phyloP scores from a whole-genome alignment of 2,329 filamentous ascomycete species.

The Fusarium paranaense region DNA sequence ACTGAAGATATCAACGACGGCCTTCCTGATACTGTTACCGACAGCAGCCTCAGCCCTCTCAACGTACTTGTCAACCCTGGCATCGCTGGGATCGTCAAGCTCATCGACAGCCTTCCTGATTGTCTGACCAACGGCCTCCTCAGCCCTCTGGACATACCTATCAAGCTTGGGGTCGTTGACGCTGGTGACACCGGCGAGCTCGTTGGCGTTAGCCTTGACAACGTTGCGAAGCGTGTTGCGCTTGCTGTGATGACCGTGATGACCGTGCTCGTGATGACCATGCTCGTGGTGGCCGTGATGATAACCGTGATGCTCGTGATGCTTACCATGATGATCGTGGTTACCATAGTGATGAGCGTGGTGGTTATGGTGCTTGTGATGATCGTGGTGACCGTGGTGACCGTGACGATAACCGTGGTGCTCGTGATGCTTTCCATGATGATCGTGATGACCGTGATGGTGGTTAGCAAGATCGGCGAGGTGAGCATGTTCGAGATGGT shows the following conservation, averaged over 20 bases:
- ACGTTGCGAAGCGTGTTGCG: neutral
- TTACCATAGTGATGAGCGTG: neutral
- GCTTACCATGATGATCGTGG: neutral
- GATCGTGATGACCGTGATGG: neutral
- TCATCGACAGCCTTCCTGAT: conserved; percentile 14
- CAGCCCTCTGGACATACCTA: neutral
- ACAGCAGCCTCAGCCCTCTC: conserved; percentile 2
- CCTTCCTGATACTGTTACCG: conserved; percentile 13
- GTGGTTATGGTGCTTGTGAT: neutral
- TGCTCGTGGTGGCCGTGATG: neutral
- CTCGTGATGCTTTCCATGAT: neutral
- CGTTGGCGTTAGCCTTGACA: neutral
- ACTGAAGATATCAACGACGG: conserved; percentile 18
- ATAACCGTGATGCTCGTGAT: neutral
- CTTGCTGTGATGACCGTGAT: neutral
- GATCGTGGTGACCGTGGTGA: neutral
- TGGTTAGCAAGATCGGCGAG: neutral
- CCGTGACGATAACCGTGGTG: neutral
- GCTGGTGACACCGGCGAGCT: neutral
- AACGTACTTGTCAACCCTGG: neutral
- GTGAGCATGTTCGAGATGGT: neutral
- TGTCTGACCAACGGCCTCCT: conserved; percentile 8
- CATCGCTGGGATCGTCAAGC: neutral
- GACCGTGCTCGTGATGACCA: neutral
- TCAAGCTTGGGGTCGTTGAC: neutral